These are phyloP conservation scores for Avicennia marina DNA, from an alignment of 257 asterid species.

Conservation along the genomic window DNA sequence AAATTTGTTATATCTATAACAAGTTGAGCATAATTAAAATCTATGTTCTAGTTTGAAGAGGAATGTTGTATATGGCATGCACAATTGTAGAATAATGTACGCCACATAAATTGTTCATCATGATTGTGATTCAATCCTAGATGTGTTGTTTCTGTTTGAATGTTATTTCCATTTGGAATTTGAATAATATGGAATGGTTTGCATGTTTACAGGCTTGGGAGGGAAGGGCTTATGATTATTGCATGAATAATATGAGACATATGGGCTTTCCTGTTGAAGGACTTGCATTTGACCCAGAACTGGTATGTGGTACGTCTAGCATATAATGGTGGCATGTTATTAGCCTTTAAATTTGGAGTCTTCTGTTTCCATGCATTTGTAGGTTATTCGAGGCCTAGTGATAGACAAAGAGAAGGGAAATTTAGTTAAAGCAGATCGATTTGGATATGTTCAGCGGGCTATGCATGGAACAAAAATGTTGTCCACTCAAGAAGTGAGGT, in stretches of 20 bases:
- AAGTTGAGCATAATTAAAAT: no score
- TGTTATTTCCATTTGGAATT: no score
- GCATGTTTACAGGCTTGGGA: constrained; percentile 76
- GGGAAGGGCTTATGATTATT: constrained; percentile 94
- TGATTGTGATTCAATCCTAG: constrained; percentile 3
- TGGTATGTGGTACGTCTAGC: constrained; percentile 39
- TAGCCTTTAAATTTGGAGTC: constrained; percentile 3
- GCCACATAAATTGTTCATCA: constrained; percentile 4
- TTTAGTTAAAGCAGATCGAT: constrained; percentile 83
- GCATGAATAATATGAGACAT: constrained; percentile 66
- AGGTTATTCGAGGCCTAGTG: constrained; percentile 91
- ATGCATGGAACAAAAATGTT: constrained; percentile 88
- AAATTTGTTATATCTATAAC: no score
- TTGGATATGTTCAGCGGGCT: constrained; percentile 82
- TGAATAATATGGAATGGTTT: constrained; percentile 1
- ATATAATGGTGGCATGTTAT: background rate
- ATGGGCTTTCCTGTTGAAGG: constrained; percentile 93
- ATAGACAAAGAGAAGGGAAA: constrained; percentile 88
- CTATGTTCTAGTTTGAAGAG: no score
- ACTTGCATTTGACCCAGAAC: constrained; percentile 82
- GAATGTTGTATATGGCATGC: no score
- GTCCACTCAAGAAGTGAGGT: constrained; percentile 79
- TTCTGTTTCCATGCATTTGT: constrained; percentile 16
- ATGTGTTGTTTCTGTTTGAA: constrained; percentile 6
- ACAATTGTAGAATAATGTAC: no score